Base-by-base conservation (phyloP, 306 rosid genomes). In the Sphenostylis stenocarpa region DNA sequence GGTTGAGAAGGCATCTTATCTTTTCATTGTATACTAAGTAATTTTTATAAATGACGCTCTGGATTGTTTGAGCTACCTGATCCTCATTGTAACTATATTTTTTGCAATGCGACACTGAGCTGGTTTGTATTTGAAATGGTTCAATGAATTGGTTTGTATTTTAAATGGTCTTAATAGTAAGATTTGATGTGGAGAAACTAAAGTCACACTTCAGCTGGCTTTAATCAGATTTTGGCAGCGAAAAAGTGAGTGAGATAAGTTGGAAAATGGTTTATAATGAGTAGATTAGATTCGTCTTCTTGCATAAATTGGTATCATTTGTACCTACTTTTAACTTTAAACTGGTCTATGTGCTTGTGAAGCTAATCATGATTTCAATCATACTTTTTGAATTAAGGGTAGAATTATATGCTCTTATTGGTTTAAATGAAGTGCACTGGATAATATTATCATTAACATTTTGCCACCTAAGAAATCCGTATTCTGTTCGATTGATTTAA, bases 1-100 rank as follows among this genome's bases (percentile, higher is more conserved):
- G 39, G 72, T 55, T 38, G 58, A 49, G 72, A 57, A 58, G 71
- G 51, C 39, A 77, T 39, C 19, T 72, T 44, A 20, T 72, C 41
- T 71, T 80, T 29, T 9, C 29, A 16, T 38, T 38, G 43, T 38
- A 38, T 9, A 38, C 43, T 38, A 8, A 7, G 43, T 38, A 38
- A 38, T 38, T 38, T 38, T 41, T 31, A 64, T 55, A 70, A 49
- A 11, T 24, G 70, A 24, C 14, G 17, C 41, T 55, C 5, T 53
- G 45, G 12, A 68, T 58, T 2, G 38, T 58, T 28, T 65, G 24
- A 44, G 29, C 65, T 36, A 23, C 65, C 44, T 29, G 24, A 48
- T 70, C 29, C 19, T 20, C 43, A 7, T 17, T 31, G 45, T 62
- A 33, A 62, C 56, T 41, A 67, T 20, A 12, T 26, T 70, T 26